Evolutionary conservation across 805 yeast genomes (phyloP).

Genomic region (Myxozyma monticola): DNA sequence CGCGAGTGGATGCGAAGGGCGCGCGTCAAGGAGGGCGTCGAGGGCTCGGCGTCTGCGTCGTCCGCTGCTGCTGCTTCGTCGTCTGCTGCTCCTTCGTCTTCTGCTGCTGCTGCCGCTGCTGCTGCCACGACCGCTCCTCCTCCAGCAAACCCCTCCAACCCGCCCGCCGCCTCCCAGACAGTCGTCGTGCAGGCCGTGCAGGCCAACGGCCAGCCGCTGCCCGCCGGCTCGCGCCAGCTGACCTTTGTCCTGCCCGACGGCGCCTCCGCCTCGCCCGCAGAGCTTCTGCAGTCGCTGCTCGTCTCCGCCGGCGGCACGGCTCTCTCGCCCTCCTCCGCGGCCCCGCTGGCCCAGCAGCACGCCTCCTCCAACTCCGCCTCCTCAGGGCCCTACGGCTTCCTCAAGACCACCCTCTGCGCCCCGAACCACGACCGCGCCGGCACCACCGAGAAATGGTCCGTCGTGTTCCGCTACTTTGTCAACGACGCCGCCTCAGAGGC

Average conservation of each 20-base stretch:
- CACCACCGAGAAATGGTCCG: constrained; percentile 2
- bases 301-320: not conserved
- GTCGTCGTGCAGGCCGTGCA: not conserved
- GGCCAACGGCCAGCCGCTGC: not conserved
- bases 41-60: not conserved
- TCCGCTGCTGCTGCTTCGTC: not conserved
- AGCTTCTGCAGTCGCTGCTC: not conserved
- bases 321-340: not conserved
- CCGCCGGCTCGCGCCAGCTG: not conserved
- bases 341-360: not conserved
- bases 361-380: not conserved
- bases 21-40: not conserved
- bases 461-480: constrained; percentile 6
- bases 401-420: not conserved
- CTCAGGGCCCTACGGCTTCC: not conserved
- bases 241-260: constrained; percentile 6
- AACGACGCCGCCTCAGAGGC: not conserved
- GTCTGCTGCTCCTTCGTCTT: not conserved
- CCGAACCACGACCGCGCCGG: not conserved
- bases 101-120: not conserved
- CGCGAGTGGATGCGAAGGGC: constrained; percentile 9
- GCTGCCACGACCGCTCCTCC: not conserved
- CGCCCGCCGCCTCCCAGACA: not conserved
- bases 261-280: not conserved
- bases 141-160: not conserved